Evolutionary conservation across 1,284 basidiomycete genomes (phyloP).

Genomic region (Cutaneotrichosporon cutaneum): DNA sequence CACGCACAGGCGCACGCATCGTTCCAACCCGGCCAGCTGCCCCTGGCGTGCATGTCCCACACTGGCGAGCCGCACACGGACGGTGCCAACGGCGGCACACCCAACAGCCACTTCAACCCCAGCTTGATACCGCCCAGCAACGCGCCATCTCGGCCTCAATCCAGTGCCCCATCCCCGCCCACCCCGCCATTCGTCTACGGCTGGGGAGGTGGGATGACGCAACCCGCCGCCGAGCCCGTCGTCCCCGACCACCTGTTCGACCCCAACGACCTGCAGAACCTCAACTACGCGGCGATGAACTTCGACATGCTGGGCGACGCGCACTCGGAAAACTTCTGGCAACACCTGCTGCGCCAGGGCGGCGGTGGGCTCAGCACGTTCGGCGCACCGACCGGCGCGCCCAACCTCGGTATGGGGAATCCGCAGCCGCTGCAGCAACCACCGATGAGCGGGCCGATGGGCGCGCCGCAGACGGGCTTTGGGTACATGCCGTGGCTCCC

Average conservation of each 20-base stretch:
- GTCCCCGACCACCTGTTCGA: conserved; percentile 20
- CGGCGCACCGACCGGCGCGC: background rate
- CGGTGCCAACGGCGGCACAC: background rate
- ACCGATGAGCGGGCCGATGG: background rate
- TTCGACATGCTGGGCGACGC: conserved; percentile 26
- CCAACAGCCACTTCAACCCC: background rate
- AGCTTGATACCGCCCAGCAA: background rate
- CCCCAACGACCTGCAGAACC: conserved; percentile 21
- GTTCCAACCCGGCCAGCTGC: conserved; percentile 3
- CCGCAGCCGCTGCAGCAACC: conserved; percentile 1
- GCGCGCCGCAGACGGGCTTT: conserved; percentile 6
- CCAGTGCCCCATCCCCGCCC: conserved; percentile 3
- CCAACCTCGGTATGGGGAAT: too few relatives aligned
- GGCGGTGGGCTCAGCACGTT: conserved; percentile 12
- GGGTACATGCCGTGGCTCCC: conserved; percentile 22
- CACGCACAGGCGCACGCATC: conserved; percentile 14
- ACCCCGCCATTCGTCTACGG: conserved; percentile 17
- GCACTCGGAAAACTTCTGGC: conserved; percentile 20
- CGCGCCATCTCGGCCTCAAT: background rate
- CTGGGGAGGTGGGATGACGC: conserved; percentile 13
- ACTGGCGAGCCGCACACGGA: background rate
- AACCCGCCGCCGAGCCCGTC: conserved; percentile 4
- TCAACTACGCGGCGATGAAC: conserved; percentile 26
- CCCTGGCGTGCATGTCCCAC: conserved; percentile 5
- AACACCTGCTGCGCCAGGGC: conserved; percentile 18